Evolutionary conservation across 2,329 filamentous ascomycete species (phyloP), one percentile per base, ranked within the genome.

Genomic region (Trichoderma sp.): DNA sequence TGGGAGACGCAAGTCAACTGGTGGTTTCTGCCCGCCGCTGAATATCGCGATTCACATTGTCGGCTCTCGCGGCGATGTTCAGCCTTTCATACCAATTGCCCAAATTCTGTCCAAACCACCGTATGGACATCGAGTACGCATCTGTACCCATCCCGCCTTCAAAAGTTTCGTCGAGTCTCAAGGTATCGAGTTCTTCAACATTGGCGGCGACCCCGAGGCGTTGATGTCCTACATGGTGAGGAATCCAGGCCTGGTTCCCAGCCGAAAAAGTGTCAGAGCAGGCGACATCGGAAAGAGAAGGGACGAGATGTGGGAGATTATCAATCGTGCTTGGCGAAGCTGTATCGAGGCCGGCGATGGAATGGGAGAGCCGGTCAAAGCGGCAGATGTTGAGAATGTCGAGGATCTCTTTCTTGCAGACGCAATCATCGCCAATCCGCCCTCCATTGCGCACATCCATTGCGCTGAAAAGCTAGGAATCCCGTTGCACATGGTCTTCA

Each of bases 61-160:
- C 37, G 76, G 76, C 6, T 77, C 76, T 1, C 70, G 76, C 15
- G 75, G 75, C 35, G 75, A 77, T 45, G 74, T 76, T 2, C 86
- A 89, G 68, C 86, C 86, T 0, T 89, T 89, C 64, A 78, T 89
- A 60, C 84, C 86, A 0, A 77, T 89, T 1, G 87, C 88, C 0
- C 80, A 84, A 70, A 76, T 78, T 3, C 78, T 78, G 1, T 71
- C 68, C 59, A 71, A 70, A n/a, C 64, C 73, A 2, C 74, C 75
- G 0, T 77, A 84, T 64, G 82, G 83, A 2, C 86, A 88, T 71
- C 81, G 86, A 10, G 84, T 89, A 2, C 82, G 86, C 3, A 76
- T 88, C 12, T 86, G 85, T 29, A 89, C 86, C 0, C 86, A 88
- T 71, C 72, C 79, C 9, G 79, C 81, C 4, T 88, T 88, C 71